phyloP scores from a whole-genome alignment of 306 rosid genomes.

The Trifolium fragiferum region DNA sequence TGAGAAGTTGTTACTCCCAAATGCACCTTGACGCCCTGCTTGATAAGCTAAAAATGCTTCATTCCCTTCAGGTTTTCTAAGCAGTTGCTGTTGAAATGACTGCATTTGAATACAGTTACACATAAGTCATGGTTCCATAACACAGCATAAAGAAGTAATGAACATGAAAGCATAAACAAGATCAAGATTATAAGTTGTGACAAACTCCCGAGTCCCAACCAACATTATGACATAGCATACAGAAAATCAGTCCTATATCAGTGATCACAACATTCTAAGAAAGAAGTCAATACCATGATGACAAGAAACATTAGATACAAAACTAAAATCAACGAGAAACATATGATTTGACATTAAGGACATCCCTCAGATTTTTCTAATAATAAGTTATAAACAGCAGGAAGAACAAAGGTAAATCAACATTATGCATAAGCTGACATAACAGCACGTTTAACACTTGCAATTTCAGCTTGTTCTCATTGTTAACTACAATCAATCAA shows the following conservation, averaged over 20 bases:
- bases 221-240: slow-evolving; percentile 22
- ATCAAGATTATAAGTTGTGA: slow-evolving; percentile 17
- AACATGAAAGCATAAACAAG: slow-evolving; percentile 37
- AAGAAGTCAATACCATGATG: slow-evolving; percentile 14
- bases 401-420: slow-evolving; percentile 16
- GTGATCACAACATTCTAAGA: slow-evolving; percentile 27
- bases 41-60: slow-evolving; percentile 79
- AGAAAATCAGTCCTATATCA: slow-evolving; percentile 26
- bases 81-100: slow-evolving; percentile 80
- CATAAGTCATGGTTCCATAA: slow-evolving; percentile 28
- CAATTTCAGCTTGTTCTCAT: background rate
- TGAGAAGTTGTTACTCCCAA: slow-evolving; percentile 67
- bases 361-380: slow-evolving; percentile 8
- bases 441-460: slow-evolving; percentile 32
- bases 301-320: slow-evolving; percentile 36
- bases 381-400: background rate
- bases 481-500: slow-evolving; percentile 20
- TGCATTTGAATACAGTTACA: slow-evolving; percentile 47
- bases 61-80: slow-evolving; percentile 89
- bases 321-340: slow-evolving; percentile 20
- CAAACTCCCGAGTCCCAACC: slow-evolving; percentile 30
- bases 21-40: slow-evolving; percentile 74
- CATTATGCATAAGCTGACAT: slow-evolving; percentile 17
- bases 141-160: background rate
- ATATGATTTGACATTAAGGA: slow-evolving; percentile 20